These are phyloP conservation scores for Trapa incisa DNA, from an alignment of 345 rosid genomes.

Conservation along the genomic window DNA sequence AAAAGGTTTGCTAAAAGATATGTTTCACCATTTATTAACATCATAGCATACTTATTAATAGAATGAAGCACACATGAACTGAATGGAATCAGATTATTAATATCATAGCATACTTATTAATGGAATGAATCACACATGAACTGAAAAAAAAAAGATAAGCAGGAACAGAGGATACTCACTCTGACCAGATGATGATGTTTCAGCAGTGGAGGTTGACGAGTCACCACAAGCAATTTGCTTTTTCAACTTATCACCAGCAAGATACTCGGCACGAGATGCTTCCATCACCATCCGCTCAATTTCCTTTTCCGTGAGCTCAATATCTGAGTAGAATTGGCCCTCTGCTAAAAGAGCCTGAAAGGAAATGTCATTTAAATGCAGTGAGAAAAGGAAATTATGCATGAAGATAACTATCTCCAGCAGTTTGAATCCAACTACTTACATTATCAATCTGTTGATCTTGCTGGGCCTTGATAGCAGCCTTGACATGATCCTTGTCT, in stretches of 20 bases:
- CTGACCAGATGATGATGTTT: slow-evolving; percentile 94
- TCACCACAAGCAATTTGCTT: slow-evolving; percentile 50
- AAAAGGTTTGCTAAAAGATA: not conserved
- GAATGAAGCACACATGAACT: too few species aligned
- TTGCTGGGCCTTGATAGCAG: slow-evolving; percentile 98
- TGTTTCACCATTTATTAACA: too few species aligned
- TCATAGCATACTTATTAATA: too few species aligned
- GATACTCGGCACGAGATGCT: slow-evolving; percentile 94
- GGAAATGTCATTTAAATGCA: not conserved
- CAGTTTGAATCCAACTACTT: slow-evolving; percentile 15
- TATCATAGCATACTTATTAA: not conserved
- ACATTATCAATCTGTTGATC: slow-evolving; percentile 91
- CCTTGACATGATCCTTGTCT: slow-evolving; percentile 89
- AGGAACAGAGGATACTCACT: slow-evolving; percentile 36
- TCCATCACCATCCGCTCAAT: slow-evolving; percentile 91
- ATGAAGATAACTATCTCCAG: not conserved
- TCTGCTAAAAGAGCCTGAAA: slow-evolving; percentile 88
- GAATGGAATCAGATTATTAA: not conserved
- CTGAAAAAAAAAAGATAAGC: not conserved
- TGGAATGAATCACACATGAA: not conserved
- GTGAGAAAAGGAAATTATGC: not conserved
- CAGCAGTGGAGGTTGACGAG: slow-evolving; percentile 72
- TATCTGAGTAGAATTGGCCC: slow-evolving; percentile 80
- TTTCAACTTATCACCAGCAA: slow-evolving; percentile 51
- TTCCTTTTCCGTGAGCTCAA: slow-evolving; percentile 95